Percentiles rank a stretch among this genome's conserved stretches.
Evolutionary conservation across 306 rosid genomes (phyloP).

Genomic region (Cicer cuneatum): DNA sequence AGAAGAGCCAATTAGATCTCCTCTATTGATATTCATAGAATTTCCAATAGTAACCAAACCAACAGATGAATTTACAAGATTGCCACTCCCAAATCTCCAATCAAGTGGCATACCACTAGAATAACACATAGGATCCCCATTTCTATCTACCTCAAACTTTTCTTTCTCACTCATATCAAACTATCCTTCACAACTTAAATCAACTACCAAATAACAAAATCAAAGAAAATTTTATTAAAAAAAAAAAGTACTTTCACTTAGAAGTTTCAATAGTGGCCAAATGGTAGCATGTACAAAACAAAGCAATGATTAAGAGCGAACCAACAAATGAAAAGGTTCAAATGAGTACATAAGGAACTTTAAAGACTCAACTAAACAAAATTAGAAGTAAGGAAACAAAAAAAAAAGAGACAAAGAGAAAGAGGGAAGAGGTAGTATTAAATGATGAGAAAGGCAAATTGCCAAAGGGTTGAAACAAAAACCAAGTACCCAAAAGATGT

Average conservation of each 20-base stretch:
- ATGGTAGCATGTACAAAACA: conserved; percentile 33
- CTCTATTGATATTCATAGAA: conserved; percentile 58
- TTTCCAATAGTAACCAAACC: conserved; percentile 59
- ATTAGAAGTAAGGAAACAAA: background rate
- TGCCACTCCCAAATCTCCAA: conserved; percentile 76
- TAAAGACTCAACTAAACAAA: background rate
- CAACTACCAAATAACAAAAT: conserved; percentile 44
- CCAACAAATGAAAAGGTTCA: background rate
- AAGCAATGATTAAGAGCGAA: conserved; percentile 35
- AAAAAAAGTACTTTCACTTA: conserved; percentile 31
- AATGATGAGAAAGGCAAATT: conserved; percentile 48
- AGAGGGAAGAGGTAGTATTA: conserved; percentile 41
- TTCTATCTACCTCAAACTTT: conserved; percentile 72
- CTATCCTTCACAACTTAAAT: conserved; percentile 44
- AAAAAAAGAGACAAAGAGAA: conserved; percentile 29
- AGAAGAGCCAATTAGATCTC: conserved; percentile 67
- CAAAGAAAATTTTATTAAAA: conserved; percentile 35
- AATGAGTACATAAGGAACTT: background rate
- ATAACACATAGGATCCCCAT: conserved; percentile 67
- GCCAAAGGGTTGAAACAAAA: conserved; percentile 48
- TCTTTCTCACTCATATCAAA: conserved; percentile 82
- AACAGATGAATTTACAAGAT: conserved; percentile 61
- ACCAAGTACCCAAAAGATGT: conserved; percentile 57
- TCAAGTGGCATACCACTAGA: conserved; percentile 65
- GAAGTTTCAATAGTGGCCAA: conserved; percentile 37